Base-by-base conservation (phyloP, 495 filamentous ascomycete genomes). In the Baudoinia panamericana region DNA sequence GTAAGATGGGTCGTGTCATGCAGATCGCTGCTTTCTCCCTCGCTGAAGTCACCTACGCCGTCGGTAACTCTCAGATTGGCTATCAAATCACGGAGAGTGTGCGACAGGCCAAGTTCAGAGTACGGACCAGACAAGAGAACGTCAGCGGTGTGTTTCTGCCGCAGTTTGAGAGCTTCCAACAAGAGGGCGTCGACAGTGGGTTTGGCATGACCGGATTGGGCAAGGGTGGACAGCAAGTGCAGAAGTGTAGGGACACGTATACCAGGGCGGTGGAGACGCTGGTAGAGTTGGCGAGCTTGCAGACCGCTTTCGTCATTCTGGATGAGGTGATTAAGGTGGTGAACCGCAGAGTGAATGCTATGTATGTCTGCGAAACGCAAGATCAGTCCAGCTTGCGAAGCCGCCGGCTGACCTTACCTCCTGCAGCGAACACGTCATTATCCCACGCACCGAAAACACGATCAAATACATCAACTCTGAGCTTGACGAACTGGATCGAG, bases 401-500 rank as follows among this genome's bases (percentile, higher is more conserved):
- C n/a, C n/a, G n/a, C n/a, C n/a, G n/a, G n/a, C n/a, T n/a, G n/a
- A n/a, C n/a, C n/a, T n/a, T n/a, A n/a, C n/a, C n/a, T n/a, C n/a
- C 28, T 8, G 9, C 41, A 76, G 70, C 60, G 87, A 92, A 63
- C 85, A 97, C 63, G 92, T 99, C 41, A 96, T 99, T 52, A 96
- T 99, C 49, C 90, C 90, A 20, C 72, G 90, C 32, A 99, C 90
- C 15, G 88, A 96, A 57, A 99, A 96, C 51, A 99, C 90, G 36
- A 99, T 99, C 68, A 95, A 86, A 65, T 94, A 97, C 57, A 99
- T 99, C 72, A 99, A 94, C 65, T 93, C 86, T 8, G 90, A 99
- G 57, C 77, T 99, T 12, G 90, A 99, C 57, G 90, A 99, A 65
- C 68, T 99, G 28, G 90, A 99, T 66, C 72, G 90, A 65, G 90